Conservation (phyloP, 73 alveolate species). For the Paramecium sonneborni region DNA sequence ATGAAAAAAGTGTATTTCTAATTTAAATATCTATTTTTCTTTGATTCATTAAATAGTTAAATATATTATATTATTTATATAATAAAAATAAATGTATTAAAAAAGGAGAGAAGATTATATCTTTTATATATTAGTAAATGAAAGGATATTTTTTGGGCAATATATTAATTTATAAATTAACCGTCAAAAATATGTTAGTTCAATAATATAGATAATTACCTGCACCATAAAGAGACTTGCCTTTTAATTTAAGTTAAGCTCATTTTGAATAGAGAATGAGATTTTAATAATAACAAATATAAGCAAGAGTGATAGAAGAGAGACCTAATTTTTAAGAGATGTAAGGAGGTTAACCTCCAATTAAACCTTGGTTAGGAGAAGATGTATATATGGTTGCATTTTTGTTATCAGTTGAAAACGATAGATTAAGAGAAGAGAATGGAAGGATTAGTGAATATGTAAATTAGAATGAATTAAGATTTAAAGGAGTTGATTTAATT, state of each 20-base stretch:
- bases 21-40: neutral
- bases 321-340: neutral
- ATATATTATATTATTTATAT: too few species aligned
- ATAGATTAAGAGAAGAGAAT: conserved; percentile 13
- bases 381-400: conserved; percentile 25
- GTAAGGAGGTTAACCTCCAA: conserved; percentile 14
- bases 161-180: neutral
- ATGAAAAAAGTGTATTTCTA: neutral
- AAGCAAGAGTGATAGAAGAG: neutral
- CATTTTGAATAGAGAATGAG: neutral
- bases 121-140: too few species aligned
- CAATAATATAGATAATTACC: neutral
- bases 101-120: too few species aligned
- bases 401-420: neutral
- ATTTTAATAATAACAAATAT: neutral
- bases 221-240: neutral
- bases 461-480: neutral
- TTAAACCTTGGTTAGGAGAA: conserved; percentile 23
- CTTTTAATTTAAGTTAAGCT: neutral
- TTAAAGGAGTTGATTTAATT: neutral
- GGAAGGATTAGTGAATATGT: neutral
- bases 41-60: neutral
- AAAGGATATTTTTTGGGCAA: neutral
- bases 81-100: too few species aligned
- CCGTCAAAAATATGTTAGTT: neutral